Evolutionary conservation across 2,329 filamentous ascomycete genomes (phyloP), one percentile per base, ranked within the genome.

Genomic region (Ophiostoma sp.): DNA sequence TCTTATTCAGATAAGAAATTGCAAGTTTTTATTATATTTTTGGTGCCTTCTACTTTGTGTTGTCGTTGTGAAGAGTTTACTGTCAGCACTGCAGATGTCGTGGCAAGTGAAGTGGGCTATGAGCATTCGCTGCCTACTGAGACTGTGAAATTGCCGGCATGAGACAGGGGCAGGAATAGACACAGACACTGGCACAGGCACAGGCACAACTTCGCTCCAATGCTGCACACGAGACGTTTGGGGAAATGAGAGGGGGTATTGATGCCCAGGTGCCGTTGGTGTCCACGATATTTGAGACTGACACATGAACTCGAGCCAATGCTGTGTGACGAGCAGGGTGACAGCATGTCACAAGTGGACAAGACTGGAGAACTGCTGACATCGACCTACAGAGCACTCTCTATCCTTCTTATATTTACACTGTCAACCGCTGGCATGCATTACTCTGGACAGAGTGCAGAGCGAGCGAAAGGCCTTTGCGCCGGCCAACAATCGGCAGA

Each of bases 401-500:
- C 13, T 17, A 17, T 44, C 15, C 4, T 44, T 20, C 17, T 44
- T 44, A 44, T 44, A 44, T 17, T 44, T 44, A 17, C 15, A 44
- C 13, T 39, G 36, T 10, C 13, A 13, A 10, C 3, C 36, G 36
- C 36, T 13, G 36, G 36, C 36, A 39, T 11, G 36, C 13, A 39
- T 39, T 31, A 1, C 27, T 31, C 27, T 31, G 27, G 1, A 31
- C 27, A 31, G 27, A 31, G 3, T 39, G 36, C 36, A 39, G 36
- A 39, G 36, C 10, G 36, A 39, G 36, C 13, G 10, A 6, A 11
- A 13, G 36, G n/a, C 27, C n/a, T 54, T 20, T 7, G 6, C 20
- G 52, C 27, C 57, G 57, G 57, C 57, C 57, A 62, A 62, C 52
- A 57, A 57, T 57, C 52, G 52, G 52, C 52, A 48, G 17, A 6